phyloP scores from a whole-genome alignment of 805 yeast genomes.

The Metschnikowia similis region DNA sequence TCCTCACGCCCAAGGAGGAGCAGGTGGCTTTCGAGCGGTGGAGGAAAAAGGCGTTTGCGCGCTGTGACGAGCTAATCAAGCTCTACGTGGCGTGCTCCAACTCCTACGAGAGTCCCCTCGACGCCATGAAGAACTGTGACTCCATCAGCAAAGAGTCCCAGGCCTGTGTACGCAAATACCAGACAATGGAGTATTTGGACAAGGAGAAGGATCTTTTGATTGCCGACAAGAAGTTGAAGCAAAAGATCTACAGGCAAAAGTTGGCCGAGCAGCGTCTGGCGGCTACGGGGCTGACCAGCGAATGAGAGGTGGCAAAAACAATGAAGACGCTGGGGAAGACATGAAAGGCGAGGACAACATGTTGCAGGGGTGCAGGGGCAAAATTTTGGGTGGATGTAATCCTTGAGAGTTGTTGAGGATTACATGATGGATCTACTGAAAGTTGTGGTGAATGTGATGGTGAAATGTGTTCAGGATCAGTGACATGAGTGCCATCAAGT shows the following conservation, averaged over 20 bases:
- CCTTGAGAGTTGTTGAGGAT: too few relatives aligned
- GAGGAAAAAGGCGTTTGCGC: constrained; percentile 60
- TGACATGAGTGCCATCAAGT: too few relatives aligned
- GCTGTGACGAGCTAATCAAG: constrained; percentile 62
- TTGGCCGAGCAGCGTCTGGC: constrained; percentile 7
- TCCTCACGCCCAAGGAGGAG: constrained; percentile 72
- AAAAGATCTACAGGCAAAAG: constrained; percentile 17
- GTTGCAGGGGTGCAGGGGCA: too few relatives aligned
- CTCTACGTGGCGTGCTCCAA: constrained; percentile 66
- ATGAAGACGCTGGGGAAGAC: too few relatives aligned
- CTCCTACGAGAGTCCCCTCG: constrained; percentile 50
- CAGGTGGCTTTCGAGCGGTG: constrained; percentile 66
- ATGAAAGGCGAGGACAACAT: too few relatives aligned
- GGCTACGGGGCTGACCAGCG: not conserved
- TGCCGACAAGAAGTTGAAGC: constrained; percentile 47
- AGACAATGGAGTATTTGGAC: constrained; percentile 62
- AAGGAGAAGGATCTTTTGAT: constrained; percentile 63
- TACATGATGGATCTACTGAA: too few relatives aligned
- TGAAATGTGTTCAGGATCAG: too few relatives aligned
- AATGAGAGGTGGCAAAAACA: too few relatives aligned
- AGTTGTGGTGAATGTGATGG: too few relatives aligned
- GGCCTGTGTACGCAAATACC: constrained; percentile 59
- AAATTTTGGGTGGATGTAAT: too few relatives aligned
- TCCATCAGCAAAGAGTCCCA: constrained; percentile 54
- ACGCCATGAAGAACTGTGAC: constrained; percentile 64